phyloP scores from a whole-genome alignment of 495 filamentous ascomycete species.

The Choiromyces venosus region DNA sequence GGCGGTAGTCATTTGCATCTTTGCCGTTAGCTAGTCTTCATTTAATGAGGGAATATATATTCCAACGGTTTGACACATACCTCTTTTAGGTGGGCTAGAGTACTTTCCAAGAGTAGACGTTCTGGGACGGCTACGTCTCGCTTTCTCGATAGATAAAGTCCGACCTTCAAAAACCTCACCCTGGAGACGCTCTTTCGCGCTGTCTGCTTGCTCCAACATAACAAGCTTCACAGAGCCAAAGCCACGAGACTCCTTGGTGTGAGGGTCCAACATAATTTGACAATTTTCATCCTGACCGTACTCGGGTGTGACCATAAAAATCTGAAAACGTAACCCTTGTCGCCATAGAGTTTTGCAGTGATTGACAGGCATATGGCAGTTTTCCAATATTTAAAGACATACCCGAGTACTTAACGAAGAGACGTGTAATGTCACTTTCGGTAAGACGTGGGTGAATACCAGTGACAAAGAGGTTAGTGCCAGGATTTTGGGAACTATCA shows the following conservation, averaged over 20 bases:
- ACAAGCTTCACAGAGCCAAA: constrained; percentile 99
- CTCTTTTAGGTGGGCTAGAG: constrained; percentile 96
- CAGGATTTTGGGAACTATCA: constrained; percentile 77
- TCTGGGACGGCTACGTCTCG: constrained; percentile 84
- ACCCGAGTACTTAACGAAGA: too few relatives aligned
- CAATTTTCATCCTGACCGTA: constrained; percentile 98
- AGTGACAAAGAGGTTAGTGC: constrained; percentile 98
- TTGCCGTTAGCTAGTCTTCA: constrained; percentile 36
- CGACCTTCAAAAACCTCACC: constrained; percentile 93
- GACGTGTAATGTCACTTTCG: constrained; percentile 82
- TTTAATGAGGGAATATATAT: constrained; percentile 6
- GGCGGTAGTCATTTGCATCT: constrained; percentile 54
- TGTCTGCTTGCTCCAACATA: constrained; percentile 85
- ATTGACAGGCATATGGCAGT: too few relatives aligned
- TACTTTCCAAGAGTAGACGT: constrained; percentile 98
- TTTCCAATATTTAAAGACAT: too few relatives aligned
- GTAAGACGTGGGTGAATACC: constrained; percentile 93
- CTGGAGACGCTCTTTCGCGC: constrained; percentile 91
- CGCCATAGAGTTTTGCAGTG: too few relatives aligned
- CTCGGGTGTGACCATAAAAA: too few relatives aligned
- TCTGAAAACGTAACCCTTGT: too few relatives aligned
- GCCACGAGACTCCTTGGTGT: constrained; percentile 95
- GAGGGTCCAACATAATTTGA: constrained; percentile 98
- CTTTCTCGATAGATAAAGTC: constrained; percentile 98
- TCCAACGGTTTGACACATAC: constrained; percentile 51